Conservation (phyloP, 2,329 filamentous ascomycete genomes). For the Neonectria sp. region DNA sequence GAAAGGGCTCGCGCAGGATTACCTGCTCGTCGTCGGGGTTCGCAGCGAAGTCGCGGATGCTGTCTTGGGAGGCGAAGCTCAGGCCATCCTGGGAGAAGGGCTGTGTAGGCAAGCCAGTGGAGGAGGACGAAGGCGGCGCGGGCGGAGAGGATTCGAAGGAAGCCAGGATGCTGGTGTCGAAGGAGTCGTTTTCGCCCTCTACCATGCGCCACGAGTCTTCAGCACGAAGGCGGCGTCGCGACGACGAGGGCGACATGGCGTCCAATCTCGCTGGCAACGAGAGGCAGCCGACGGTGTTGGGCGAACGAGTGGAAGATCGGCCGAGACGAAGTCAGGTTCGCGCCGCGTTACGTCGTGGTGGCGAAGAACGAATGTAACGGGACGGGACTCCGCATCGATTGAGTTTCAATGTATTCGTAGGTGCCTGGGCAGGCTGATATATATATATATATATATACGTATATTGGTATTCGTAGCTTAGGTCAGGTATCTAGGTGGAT, state of each 20-base stretch:
- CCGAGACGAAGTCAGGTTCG: not conserved
- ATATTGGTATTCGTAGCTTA: not conserved
- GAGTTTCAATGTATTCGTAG: conserved; percentile 8
- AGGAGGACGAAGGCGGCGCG: conserved; percentile 52
- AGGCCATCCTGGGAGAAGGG: conserved; percentile 58
- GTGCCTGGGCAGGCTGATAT: conserved; percentile 18
- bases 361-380: conserved; percentile 15
- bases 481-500: conserved; percentile 5
- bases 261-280: not conserved
- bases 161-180: conserved; percentile 69
- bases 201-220: conserved; percentile 74
- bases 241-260: conserved; percentile 41
- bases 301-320: not conserved
- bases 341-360: conserved; percentile 21
- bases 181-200: conserved; percentile 73
- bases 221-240: conserved; percentile 50
- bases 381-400: conserved; percentile 26
- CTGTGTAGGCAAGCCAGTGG: conserved; percentile 62
- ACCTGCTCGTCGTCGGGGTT: conserved; percentile 70
- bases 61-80: conserved; percentile 68
- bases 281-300: not conserved
- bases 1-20: conserved; percentile 69
- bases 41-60: conserved; percentile 67
- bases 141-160: conserved; percentile 57
- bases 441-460: conserved; percentile 17